phyloP scores from a whole-genome alignment of 371 early-diverging fungal species.

The Nematocida parisii region DNA sequence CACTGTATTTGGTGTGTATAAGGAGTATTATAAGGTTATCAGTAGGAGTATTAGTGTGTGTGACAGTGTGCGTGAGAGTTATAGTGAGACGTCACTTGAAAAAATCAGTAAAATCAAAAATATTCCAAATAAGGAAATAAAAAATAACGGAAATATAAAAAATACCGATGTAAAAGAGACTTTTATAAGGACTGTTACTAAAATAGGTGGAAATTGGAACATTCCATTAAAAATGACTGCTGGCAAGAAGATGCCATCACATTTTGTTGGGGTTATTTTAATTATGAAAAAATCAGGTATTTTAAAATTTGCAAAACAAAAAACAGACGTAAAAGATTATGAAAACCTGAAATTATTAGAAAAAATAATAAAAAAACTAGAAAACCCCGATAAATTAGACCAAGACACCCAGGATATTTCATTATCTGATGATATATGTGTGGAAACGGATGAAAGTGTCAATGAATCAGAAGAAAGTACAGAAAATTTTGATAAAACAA shows the following conservation, averaged over 20 bases:
- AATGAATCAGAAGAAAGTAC: not conserved
- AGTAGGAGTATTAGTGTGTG: not conserved
- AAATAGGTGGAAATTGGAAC: conserved; percentile 26
- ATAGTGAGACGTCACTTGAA: not conserved
- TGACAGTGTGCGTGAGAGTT: not conserved
- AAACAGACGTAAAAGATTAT: conserved; percentile 5
- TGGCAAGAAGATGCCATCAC: conserved; percentile 46
- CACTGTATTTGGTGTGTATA: conserved; percentile 24
- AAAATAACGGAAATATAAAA: not conserved
- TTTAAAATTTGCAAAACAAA: not conserved
- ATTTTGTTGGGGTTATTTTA: conserved; percentile 47
- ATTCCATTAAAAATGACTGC: conserved; percentile 29
- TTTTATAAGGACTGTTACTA: conserved; percentile 26
- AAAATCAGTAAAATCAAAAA: not conserved
- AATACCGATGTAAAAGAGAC: conserved; percentile 14
- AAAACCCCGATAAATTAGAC: not conserved
- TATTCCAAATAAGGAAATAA: not conserved
- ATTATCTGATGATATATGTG: not conserved
- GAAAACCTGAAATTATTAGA: conserved; percentile 28
- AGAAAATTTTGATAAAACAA: not conserved
- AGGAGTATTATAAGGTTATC: not conserved
- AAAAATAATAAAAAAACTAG: not conserved
- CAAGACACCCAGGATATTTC: not conserved
- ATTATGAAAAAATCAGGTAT: not conserved
- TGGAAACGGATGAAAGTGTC: conserved; percentile 5